These are phyloP conservation scores for Fagopyrum tataricum DNA, from an alignment of 148 eudicot species.

Conservation along the genomic window DNA sequence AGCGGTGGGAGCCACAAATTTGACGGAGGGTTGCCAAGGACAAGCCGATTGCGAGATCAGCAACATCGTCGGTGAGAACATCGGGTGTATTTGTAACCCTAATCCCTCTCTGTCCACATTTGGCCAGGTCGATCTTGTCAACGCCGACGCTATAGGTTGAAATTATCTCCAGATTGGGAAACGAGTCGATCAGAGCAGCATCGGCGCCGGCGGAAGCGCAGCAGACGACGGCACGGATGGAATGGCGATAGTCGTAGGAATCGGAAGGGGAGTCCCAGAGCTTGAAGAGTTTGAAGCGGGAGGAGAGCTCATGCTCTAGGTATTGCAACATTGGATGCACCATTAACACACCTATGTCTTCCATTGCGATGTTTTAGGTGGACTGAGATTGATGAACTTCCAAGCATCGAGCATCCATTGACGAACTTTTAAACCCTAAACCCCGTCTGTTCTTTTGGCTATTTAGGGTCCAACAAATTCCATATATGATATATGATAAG, in stretches of 20 bases:
- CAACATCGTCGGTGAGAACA: slow-evolving; percentile 52
- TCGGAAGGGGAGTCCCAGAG: slow-evolving; percentile 18
- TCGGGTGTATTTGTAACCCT: slow-evolving; percentile 16
- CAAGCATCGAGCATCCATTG: no score
- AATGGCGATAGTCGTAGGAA: slow-evolving; percentile 22
- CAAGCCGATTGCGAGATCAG: slow-evolving; percentile 43
- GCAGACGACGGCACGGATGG: slow-evolving; percentile 44
- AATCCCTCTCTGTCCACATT: neutral
- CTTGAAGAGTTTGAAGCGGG: slow-evolving; percentile 31
- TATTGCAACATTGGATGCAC: slow-evolving; percentile 32
- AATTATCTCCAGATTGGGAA: slow-evolving; percentile 53
- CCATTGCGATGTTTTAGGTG: slow-evolving; percentile 19
- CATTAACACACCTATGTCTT: slow-evolving; percentile 34
- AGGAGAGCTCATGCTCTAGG: slow-evolving; percentile 33
- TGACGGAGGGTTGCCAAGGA: slow-evolving; percentile 37
- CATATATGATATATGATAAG: no score
- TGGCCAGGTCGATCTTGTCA: slow-evolving; percentile 48
- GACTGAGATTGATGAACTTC: no score
- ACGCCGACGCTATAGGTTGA: slow-evolving; percentile 61
- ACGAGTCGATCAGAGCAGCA: slow-evolving; percentile 44
- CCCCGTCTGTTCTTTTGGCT: no score
- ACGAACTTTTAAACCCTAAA: no score
- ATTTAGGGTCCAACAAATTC: no score
- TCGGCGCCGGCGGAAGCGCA: slow-evolving; percentile 41
- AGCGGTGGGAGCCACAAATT: slow-evolving; percentile 43